These are phyloP conservation scores for Colletotrichum simmondsii DNA, from an alignment of 2,329 filamentous ascomycete genomes.

Conservation along the genomic window DNA sequence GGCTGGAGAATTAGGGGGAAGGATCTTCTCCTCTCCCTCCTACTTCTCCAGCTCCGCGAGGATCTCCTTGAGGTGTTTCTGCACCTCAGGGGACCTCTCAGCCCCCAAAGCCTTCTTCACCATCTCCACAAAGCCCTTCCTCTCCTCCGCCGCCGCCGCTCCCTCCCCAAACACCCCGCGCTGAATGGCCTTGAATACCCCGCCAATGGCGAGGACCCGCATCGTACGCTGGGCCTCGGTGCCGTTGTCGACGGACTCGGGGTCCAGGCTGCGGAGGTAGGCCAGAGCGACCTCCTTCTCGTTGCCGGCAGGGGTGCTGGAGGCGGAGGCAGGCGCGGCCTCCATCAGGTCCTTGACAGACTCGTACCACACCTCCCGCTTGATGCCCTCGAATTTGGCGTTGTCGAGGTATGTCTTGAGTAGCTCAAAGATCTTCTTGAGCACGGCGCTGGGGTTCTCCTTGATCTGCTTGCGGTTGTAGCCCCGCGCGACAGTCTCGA, in stretches of 20 bases:
- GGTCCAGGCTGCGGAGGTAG: constrained; percentile 60
- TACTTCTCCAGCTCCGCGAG: constrained; percentile 42
- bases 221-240: constrained; percentile 62
- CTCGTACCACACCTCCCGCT: constrained; percentile 64
- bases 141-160: constrained; percentile 32
- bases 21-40: background rate
- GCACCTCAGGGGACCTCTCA: constrained; percentile 59
- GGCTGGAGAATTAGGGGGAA: background rate
- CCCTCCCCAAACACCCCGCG: constrained; percentile 53
- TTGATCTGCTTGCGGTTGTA: constrained; percentile 56
- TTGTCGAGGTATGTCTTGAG: constrained; percentile 54
- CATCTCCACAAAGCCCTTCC: constrained; percentile 40
- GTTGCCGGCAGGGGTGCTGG: constrained; percentile 25
- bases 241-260: constrained; percentile 57
- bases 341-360: constrained; percentile 59
- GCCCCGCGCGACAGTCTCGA: constrained; percentile 62
- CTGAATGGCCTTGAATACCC: constrained; percentile 53
- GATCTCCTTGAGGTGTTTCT: constrained; percentile 53
- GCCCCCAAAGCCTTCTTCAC: constrained; percentile 47
- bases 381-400: constrained; percentile 52
- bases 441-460: constrained; percentile 47
- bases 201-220: constrained; percentile 57
- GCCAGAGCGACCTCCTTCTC: constrained; percentile 39
- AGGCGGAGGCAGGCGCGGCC: constrained; percentile 44
- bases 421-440: constrained; percentile 51